These are phyloP conservation scores for Lactarius indigo DNA, from an alignment of 768 basidiomycete species.

Conservation along the genomic window DNA sequence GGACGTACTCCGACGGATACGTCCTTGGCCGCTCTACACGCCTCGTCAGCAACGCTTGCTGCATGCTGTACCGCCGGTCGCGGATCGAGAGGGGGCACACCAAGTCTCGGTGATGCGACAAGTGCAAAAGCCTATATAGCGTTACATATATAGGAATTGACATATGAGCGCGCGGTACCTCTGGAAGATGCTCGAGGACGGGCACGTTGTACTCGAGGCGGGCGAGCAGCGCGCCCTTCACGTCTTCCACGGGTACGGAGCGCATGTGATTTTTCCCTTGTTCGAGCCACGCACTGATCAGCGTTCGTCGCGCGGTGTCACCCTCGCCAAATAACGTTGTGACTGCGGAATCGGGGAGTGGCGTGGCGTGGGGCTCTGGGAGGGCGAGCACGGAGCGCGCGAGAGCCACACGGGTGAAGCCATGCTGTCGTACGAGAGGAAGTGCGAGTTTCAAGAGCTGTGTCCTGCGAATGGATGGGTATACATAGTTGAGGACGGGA, in stretches of 20 bases:
- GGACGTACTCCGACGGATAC: conserved; percentile 52
- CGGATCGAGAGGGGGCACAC: conserved; percentile 54
- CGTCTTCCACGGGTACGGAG: conserved; percentile 28
- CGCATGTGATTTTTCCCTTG: conserved; percentile 57
- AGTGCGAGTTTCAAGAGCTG: conserved; percentile 57
- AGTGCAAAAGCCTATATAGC: conserved; percentile 69
- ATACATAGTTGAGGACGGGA: background rate
- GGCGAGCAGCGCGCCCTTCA: conserved; percentile 51
- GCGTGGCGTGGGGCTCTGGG: conserved; percentile 48
- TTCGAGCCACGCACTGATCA: conserved; percentile 73
- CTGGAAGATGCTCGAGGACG: conserved; percentile 60
- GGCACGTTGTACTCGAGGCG: conserved; percentile 66
- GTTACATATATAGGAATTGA: background rate
- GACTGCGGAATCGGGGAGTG: conserved; percentile 67
- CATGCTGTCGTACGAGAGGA: conserved; percentile 60
- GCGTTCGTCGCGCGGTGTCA: conserved; percentile 56
- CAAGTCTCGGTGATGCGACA: conserved; percentile 49
- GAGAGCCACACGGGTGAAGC: conserved; percentile 71
- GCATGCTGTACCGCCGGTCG: conserved; percentile 59
- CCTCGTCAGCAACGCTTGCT: conserved; percentile 61
- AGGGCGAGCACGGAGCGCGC: conserved; percentile 59
- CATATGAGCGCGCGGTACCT: conserved; percentile 40
- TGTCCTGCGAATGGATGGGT: background rate
- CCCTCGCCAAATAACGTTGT: conserved; percentile 71
- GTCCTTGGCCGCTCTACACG: conserved; percentile 58